Evolutionary conservation across 2,329 filamentous ascomycete genomes (phyloP).

Genomic region (Keithomyces neogunnii): DNA sequence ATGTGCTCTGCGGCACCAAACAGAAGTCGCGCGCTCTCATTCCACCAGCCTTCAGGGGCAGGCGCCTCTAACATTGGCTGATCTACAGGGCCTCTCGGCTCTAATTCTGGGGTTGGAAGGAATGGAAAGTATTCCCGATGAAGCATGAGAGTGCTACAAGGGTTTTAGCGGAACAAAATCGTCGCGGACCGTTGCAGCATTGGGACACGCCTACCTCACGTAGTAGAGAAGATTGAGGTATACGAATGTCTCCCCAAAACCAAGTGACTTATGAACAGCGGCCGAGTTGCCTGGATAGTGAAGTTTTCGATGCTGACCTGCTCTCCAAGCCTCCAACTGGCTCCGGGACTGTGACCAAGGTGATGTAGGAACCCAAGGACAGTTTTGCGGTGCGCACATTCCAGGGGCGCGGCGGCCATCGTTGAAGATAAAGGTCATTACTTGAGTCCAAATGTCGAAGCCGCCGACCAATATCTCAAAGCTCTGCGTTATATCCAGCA

Average conservation of each 20-base stretch:
- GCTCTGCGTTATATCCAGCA: slow-evolving; percentile 18
- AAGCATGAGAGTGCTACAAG: slow-evolving; percentile 29
- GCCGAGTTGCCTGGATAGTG: slow-evolving; percentile 29
- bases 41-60: slow-evolving; percentile 31
- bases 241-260: slow-evolving; percentile 31
- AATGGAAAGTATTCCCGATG: slow-evolving; percentile 36
- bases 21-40: slow-evolving; percentile 25
- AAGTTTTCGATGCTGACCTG: slow-evolving; percentile 23
- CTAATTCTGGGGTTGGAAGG: slow-evolving; percentile 24
- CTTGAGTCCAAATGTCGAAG: slow-evolving; percentile 33
- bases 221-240: slow-evolving; percentile 36
- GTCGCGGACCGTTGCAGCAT: neutral
- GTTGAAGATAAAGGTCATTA: slow-evolving; percentile 33
- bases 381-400: slow-evolving; percentile 28
- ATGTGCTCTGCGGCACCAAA: slow-evolving; percentile 29
- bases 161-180: neutral
- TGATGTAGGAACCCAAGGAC: slow-evolving; percentile 28
- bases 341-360: slow-evolving; percentile 23
- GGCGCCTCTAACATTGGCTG: slow-evolving; percentile 28
- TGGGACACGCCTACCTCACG: slow-evolving; percentile 22
- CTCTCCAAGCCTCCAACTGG: slow-evolving; percentile 26
- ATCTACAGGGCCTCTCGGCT: slow-evolving; percentile 30
- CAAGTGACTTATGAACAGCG: slow-evolving; percentile 28
- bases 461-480: slow-evolving; percentile 31
- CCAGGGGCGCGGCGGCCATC: slow-evolving; percentile 31